phyloP scores from a whole-genome alignment of 352 stramenopile species.

The Phytophthora sansomeana region DNA sequence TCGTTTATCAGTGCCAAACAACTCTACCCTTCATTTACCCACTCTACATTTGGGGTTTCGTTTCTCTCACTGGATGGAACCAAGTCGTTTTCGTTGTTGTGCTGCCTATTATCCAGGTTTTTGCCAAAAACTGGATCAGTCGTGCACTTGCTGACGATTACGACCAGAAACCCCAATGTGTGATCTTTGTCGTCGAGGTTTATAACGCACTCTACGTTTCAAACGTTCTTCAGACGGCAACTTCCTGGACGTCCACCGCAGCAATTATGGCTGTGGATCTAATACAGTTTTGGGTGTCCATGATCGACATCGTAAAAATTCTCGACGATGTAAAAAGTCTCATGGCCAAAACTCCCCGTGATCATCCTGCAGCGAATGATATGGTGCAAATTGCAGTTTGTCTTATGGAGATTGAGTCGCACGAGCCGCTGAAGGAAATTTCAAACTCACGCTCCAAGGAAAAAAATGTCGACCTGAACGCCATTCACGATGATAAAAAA shows the following conservation, averaged over 20 bases:
- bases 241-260: constrained; percentile 32
- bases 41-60: constrained; percentile 50
- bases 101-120: constrained; percentile 51
- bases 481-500: not conserved
- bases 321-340: constrained; percentile 17
- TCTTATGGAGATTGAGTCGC: constrained; percentile 6
- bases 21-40: constrained; percentile 47
- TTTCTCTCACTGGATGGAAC: constrained; percentile 19
- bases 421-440: not conserved
- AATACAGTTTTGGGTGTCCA: constrained; percentile 38
- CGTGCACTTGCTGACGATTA: constrained; percentile 15
- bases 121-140: constrained; percentile 49
- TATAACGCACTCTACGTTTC: constrained; percentile 58
- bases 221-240: constrained; percentile 45
- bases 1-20: constrained; percentile 24
- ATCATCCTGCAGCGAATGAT: constrained; percentile 6
- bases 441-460: not conserved
- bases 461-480: not conserved
- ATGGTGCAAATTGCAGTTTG: constrained; percentile 29
- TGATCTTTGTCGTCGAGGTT: constrained; percentile 60
- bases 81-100: constrained; percentile 46
- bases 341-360: constrained; percentile 21
- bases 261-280: constrained; percentile 45
- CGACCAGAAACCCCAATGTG: constrained; percentile 43
- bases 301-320: constrained; percentile 31